These are phyloP conservation scores for Sabuloglossum arenarium DNA, from an alignment of 495 filamentous ascomycete genomes.

Conservation along the genomic window DNA sequence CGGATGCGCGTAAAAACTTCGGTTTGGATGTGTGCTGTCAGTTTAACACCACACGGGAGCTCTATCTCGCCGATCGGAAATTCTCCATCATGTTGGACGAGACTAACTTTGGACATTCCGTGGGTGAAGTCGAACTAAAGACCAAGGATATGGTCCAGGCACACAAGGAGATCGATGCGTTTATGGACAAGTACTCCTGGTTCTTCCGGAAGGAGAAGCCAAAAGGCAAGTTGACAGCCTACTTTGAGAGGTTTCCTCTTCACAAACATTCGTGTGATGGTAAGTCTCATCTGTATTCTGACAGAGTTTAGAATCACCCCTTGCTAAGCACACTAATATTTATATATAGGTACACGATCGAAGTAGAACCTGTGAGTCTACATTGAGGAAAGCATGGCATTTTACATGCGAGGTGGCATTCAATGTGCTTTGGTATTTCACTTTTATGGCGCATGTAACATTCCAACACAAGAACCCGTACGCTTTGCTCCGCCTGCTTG, in stretches of 20 bases:
- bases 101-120: constrained; percentile 10
- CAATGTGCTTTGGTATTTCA: too few relatives aligned
- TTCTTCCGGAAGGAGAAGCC: constrained; percentile 3
- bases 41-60: constrained; percentile 14
- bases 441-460: too few relatives aligned
- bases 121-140: constrained; percentile 10
- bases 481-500: too few relatives aligned
- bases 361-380: too few relatives aligned
- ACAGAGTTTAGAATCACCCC: too few relatives aligned
- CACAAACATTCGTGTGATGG: not conserved
- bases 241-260: constrained; percentile 7
- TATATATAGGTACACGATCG: too few relatives aligned
- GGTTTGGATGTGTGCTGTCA: constrained; percentile 13
- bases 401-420: too few relatives aligned
- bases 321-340: too few relatives aligned
- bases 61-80: constrained; percentile 8
- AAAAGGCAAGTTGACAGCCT: constrained; percentile 10
- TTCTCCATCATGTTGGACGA: constrained; percentile 7
- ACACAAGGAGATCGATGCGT: constrained; percentile 6
- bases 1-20: constrained; percentile 3
- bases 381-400: too few relatives aligned
- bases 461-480: too few relatives aligned
- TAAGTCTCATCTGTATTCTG: constrained; percentile 1
- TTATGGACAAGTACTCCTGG: constrained; percentile 7
- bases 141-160: constrained; percentile 4